These are phyloP conservation scores for Guyanaporus albipodus DNA, from an alignment of 768 basidiomycete genomes.

Conservation along the genomic window DNA sequence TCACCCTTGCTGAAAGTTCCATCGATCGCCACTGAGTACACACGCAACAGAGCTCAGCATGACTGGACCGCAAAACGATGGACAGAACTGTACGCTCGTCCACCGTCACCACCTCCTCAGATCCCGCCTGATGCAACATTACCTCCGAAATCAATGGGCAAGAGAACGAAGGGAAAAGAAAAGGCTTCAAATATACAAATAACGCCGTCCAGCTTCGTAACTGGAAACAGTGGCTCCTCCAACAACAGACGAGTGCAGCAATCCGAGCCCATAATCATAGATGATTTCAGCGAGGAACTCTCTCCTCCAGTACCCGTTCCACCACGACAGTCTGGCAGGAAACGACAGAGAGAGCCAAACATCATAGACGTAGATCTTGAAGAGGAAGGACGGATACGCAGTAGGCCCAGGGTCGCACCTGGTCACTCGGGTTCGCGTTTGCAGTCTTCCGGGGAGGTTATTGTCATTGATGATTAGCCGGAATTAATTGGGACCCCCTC, in stretches of 20 bases:
- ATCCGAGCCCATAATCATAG: slow-evolving; percentile 26
- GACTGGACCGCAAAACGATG: slow-evolving; percentile 76
- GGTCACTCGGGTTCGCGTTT: slow-evolving; percentile 12
- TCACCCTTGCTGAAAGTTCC: slow-evolving; percentile 44
- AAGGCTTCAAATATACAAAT: slow-evolving; percentile 15
- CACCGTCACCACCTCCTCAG: slow-evolving; percentile 29
- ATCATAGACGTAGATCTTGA: slow-evolving; percentile 30
- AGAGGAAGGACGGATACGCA: slow-evolving; percentile 25
- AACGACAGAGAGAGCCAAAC: slow-evolving; percentile 32
- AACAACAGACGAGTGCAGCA: slow-evolving; percentile 12
- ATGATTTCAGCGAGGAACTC: slow-evolving; percentile 32
- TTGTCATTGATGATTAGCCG: slow-evolving; percentile 40
- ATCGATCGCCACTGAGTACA: slow-evolving; percentile 66
- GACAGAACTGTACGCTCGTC: slow-evolving; percentile 69
- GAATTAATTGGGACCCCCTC: not conserved
- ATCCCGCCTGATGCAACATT: slow-evolving; percentile 11
- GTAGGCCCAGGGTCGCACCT: slow-evolving; percentile 15
- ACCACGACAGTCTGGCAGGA: slow-evolving; percentile 26
- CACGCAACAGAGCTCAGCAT: slow-evolving; percentile 61
- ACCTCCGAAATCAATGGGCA: slow-evolving; percentile 2
- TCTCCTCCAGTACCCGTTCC: not conserved
- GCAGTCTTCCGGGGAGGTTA: slow-evolving; percentile 37
- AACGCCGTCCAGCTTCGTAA: not conserved
- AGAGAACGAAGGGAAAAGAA: slow-evolving; percentile 37
- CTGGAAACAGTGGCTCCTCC: slow-evolving; percentile 13